Evolutionary conservation across 2,329 filamentous ascomycete species (phyloP).

Genomic region (Aureobasidium vineae): DNA sequence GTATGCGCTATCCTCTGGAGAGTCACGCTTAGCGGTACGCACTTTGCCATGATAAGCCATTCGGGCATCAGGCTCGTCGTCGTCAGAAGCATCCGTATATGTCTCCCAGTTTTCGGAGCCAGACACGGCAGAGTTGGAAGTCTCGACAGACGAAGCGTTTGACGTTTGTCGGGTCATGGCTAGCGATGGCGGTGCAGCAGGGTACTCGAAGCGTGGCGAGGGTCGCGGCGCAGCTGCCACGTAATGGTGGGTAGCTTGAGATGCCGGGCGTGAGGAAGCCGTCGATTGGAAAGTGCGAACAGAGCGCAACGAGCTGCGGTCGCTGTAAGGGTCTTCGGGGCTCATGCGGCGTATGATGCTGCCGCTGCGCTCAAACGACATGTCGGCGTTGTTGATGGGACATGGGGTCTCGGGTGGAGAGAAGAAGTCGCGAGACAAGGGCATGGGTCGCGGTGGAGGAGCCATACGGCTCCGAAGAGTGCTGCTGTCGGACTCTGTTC

Average conservation of each 20-base stretch:
- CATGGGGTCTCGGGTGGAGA: constrained; percentile 47
- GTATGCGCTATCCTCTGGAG: constrained; percentile 40
- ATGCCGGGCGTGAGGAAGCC: constrained; percentile 28
- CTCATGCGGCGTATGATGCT: constrained; percentile 60
- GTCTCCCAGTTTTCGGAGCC: constrained; percentile 88
- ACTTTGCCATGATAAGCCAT: constrained; percentile 80
- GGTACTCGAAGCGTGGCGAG: constrained; percentile 32
- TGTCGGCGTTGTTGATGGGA: constrained; percentile 35
- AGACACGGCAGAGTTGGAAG: constrained; percentile 37
- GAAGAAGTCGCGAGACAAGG: constrained; percentile 78
- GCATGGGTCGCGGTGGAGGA: constrained; percentile 45
- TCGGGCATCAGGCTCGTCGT: constrained; percentile 65
- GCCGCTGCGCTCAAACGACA: constrained; percentile 51
- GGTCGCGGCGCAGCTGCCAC: constrained; percentile 4
- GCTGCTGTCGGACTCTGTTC: constrained; percentile 42
- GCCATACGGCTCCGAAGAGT: constrained; percentile 42
- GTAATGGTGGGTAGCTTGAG: constrained; percentile 29
- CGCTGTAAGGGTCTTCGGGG: constrained; percentile 86
- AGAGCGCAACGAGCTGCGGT: constrained; percentile 44
- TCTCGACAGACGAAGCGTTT: constrained; percentile 39
- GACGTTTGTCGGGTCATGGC: constrained; percentile 34
- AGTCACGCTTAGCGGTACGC: constrained; percentile 58
- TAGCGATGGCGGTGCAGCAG: constrained; percentile 33
- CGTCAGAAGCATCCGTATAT: constrained; percentile 65
- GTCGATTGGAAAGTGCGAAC: constrained; percentile 28